Evolutionary conservation across 257 asterid species (phyloP).

Genomic region (Eustoma russellianum): DNA sequence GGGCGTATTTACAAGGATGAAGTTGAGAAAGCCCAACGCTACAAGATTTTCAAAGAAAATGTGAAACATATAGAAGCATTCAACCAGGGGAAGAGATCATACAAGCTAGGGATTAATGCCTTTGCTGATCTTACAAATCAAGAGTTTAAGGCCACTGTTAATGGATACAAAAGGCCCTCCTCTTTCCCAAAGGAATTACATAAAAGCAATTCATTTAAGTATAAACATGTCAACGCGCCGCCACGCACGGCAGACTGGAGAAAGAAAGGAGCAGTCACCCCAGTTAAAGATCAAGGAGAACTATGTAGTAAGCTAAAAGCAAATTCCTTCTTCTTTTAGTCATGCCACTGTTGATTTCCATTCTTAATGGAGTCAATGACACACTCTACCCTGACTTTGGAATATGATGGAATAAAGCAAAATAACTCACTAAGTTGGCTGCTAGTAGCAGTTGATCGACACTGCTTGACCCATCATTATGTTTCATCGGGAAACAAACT

Average conservation of each 20-base stretch:
- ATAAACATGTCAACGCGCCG: slow-evolving; percentile 24
- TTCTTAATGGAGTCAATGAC: too few species aligned
- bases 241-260: slow-evolving; percentile 78
- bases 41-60: slow-evolving; percentile 63
- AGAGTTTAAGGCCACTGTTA: slow-evolving; percentile 46
- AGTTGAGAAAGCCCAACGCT: slow-evolving; percentile 46
- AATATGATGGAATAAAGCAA: too few species aligned
- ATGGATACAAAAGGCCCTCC: slow-evolving; percentile 57
- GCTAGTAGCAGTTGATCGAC: too few species aligned
- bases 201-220: slow-evolving; percentile 33
- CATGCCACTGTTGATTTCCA: too few species aligned
- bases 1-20: slow-evolving; percentile 54
- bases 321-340: too few species aligned
- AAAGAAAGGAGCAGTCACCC: slow-evolving; percentile 51
- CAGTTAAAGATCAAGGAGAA: slow-evolving; percentile 53
- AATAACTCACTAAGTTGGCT: too few species aligned
- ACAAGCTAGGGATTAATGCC: slow-evolving; percentile 53
- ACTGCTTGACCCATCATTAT: too few species aligned
- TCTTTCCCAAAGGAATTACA: slow-evolving; percentile 38
- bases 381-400: too few species aligned
- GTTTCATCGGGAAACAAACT: too few species aligned
- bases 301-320: slow-evolving; percentile 33
- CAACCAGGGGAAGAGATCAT: slow-evolving; percentile 38
- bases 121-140: slow-evolving; percentile 65
- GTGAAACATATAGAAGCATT: slow-evolving; percentile 52